Evolutionary conservation across 108 stramenopile genomes (phyloP).

Genomic region (Cyclotella cryptica): DNA sequence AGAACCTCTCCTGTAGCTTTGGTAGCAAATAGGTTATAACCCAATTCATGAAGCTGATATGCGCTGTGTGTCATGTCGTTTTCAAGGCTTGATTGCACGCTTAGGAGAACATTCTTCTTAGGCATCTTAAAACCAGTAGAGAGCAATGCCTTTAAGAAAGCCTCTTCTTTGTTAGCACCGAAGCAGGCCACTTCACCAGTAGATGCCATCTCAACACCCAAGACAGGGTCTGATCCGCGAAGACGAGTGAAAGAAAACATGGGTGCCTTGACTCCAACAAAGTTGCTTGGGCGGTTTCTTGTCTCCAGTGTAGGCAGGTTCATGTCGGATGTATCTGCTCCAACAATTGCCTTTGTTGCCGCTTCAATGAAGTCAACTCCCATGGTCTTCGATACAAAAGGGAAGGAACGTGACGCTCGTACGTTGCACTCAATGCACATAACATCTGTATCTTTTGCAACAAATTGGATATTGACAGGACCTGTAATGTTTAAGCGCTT

Average conservation of each 20-base stretch:
- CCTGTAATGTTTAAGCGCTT: constrained; percentile 97
- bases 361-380: constrained; percentile 97
- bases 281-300: constrained; percentile 85
- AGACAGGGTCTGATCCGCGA: constrained; percentile 97
- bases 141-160: constrained; percentile 95
- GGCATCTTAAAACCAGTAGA: constrained; percentile 96
- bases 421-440: constrained; percentile 99
- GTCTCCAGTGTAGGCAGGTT: constrained; percentile 90
- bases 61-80: constrained; percentile 89
- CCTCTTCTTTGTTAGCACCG: constrained; percentile 96
- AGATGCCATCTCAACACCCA: constrained; percentile 99
- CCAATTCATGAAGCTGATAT: constrained; percentile 87
- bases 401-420: constrained; percentile 97
- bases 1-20: constrained; percentile 85
- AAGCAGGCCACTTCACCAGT: constrained; percentile 99
- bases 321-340: constrained; percentile 85
- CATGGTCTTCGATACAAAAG: constrained; percentile 99
- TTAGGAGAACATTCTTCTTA: constrained; percentile 90
- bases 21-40: constrained; percentile 94
- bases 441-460: constrained; percentile 97
- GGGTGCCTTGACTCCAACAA: constrained; percentile 98
- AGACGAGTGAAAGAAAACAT: constrained; percentile 99
- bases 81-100: constrained; percentile 84
- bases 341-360: constrained; percentile 94
- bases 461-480: constrained; percentile 99